Percentiles rank a stretch among this genome's conserved stretches.
Evolutionary conservation across 2,329 filamentous ascomycete genomes (phyloP).

Genomic region (Ciborinia camelliae): DNA sequence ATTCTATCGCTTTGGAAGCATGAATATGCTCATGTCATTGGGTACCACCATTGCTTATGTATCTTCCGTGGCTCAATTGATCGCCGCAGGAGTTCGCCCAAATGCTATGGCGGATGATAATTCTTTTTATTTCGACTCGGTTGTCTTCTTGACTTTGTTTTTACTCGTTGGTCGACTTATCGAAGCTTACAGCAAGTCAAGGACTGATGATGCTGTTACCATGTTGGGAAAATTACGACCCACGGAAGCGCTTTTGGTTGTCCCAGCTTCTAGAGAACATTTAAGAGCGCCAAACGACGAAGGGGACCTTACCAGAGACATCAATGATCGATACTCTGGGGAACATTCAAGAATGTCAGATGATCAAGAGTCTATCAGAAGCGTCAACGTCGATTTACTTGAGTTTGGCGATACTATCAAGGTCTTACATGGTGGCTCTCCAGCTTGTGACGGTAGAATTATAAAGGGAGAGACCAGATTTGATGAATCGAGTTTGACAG

Average conservation of each 20-base stretch:
- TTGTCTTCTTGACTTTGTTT: conserved; percentile 88
- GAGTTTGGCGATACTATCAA: conserved; percentile 72
- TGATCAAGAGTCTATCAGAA: conserved; percentile 21
- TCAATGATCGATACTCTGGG: conserved; percentile 50
- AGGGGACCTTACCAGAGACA: conserved; percentile 25
- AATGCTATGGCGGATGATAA: conserved; percentile 43
- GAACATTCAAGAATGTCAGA: conserved; percentile 11
- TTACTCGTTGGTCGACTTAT: conserved; percentile 71
- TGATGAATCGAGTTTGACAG: conserved; percentile 87
- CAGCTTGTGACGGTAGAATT: conserved; percentile 76
- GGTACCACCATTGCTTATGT: conserved; percentile 87
- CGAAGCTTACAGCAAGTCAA: conserved; percentile 89
- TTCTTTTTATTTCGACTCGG: conserved; percentile 82
- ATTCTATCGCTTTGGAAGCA: conserved; percentile 92
- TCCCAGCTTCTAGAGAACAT: conserved; percentile 37
- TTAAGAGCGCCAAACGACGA: conserved; percentile 12
- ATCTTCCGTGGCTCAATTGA: conserved; percentile 74
- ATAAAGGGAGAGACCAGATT: conserved; percentile 64
- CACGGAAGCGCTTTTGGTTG: conserved; percentile 68
- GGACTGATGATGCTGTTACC: conserved; percentile 80
- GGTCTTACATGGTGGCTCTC: conserved; percentile 75
- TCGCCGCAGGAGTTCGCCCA: conserved; percentile 54
- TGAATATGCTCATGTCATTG: conserved; percentile 90
- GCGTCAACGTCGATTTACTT: conserved; percentile 51
- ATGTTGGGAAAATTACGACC: conserved; percentile 76